These are phyloP conservation scores for Chlorella variabilis DNA, from an alignment of 163 green algal species.

Conservation along the genomic window DNA sequence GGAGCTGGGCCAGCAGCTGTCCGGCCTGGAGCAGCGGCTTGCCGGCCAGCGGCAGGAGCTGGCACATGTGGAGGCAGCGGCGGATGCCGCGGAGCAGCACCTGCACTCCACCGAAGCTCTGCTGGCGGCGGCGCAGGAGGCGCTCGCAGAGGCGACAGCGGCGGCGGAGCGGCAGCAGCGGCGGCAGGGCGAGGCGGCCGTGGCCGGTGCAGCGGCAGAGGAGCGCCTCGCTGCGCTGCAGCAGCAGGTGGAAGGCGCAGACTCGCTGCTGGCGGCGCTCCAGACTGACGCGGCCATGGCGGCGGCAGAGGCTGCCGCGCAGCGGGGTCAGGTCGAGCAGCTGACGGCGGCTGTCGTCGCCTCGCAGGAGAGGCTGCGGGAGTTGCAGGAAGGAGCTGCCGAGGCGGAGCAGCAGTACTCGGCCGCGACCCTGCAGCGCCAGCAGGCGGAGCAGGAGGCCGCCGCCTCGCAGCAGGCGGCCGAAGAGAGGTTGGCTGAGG, in stretches of 20 bases:
- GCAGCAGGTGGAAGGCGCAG: background rate
- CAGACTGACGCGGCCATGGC: background rate
- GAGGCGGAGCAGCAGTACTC: conserved; percentile 5
- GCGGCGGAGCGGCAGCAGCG: background rate
- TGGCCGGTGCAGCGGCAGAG: background rate
- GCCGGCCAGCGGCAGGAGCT: conserved; percentile 7
- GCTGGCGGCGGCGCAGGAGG: background rate
- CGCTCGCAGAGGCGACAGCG: background rate
- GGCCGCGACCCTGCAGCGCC: background rate
- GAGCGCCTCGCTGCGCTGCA: conserved; percentile 5
- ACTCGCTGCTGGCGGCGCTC: background rate
- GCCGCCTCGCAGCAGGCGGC: background rate
- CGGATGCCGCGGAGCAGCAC: conserved; percentile 20
- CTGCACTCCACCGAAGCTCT: conserved; percentile 22
- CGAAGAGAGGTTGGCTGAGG: background rate
- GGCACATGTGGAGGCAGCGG: background rate
- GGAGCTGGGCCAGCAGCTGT: conserved; percentile 19
- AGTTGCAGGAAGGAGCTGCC: background rate
- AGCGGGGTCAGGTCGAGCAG: background rate
- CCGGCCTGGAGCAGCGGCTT: background rate
- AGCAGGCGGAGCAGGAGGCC: conserved; percentile 1
- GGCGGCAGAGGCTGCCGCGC: background rate
- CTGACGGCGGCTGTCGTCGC: background rate
- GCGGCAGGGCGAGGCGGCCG: background rate
- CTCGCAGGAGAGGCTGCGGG: conserved; percentile 7